Percentiles rank a stretch among this genome's conserved stretches.
Evolutionary conservation across 805 yeast species (phyloP).

Genomic region (Candida stauntonica): DNA sequence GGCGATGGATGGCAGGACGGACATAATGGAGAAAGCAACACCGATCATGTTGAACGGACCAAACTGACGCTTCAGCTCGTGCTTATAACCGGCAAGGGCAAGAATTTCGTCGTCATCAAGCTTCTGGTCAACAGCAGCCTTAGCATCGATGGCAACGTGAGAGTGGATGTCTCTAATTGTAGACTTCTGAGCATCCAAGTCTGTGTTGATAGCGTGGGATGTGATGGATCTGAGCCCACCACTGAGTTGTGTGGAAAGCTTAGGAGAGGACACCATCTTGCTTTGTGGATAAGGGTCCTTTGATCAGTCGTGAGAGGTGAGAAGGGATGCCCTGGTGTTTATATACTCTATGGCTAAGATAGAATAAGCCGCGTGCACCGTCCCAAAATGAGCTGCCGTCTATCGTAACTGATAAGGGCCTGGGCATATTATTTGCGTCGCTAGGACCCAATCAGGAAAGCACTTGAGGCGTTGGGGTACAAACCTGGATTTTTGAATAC

Average conservation of each 20-base stretch:
- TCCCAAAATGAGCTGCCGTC: no score
- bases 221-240: constrained; percentile 17
- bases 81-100: constrained; percentile 63
- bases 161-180: constrained; percentile 29
- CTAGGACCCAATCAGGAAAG: no score
- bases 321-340: no score
- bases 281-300: no score
- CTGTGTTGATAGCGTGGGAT: constrained; percentile 16
- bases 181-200: constrained; percentile 13
- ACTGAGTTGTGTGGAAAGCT: constrained; percentile 9
- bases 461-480: no score
- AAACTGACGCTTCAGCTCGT: constrained; percentile 60
- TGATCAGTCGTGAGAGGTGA: no score
- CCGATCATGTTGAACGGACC: constrained; percentile 55
- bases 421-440: no score
- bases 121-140: constrained; percentile 15
- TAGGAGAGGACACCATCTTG: neutral
- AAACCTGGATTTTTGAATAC: no score
- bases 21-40: constrained; percentile 67
- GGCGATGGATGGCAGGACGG: constrained; percentile 54
- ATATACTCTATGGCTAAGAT: no score
- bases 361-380: no score
- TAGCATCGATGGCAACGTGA: constrained; percentile 22
- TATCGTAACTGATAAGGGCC: no score
- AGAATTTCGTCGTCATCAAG: constrained; percentile 26